Base-by-base conservation (phyloP, 2,329 filamentous ascomycete species). In the Exophiala sp. region DNA sequence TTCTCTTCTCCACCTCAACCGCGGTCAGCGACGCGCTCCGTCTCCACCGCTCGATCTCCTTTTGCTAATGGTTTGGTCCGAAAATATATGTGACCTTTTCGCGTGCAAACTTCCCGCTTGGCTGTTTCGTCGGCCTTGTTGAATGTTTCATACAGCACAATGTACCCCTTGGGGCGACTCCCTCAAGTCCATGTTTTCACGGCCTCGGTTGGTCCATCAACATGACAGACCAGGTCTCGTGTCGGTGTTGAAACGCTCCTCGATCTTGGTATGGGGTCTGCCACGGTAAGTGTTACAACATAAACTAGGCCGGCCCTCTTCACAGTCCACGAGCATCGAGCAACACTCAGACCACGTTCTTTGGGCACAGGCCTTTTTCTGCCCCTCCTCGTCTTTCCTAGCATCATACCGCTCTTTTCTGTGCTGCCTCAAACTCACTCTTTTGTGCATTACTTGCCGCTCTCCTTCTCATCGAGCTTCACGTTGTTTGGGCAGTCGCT, bases 401-500 rank as follows among this genome's bases (percentile, higher is more conserved):
- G 11, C 14, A 6, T 34, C 14, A 19, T 19, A n/a, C 30, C 14
- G 11, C 10, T n/a, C n/a, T n/a, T n/a, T n/a, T n/a, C n/a, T n/a
- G n/a, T n/a, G n/a, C n/a, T n/a, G n/a, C n/a, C n/a, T 34, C 30
- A 34, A 11, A 13, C 34, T 37, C 34, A 37, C 42, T 48, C 38
- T 29, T 46, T 42, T 13, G 9, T 32, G 41, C n/a, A n/a, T n/a
- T n/a, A n/a, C n/a, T n/a, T n/a, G n/a, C n/a, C n/a, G n/a, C 42
- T 39, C 47, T 29, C 29, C 8, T 43, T 41, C 30, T 34, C 41
- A 34, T 11, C 30, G 43, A 41, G 39, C 50, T 43, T 29, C 37
- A 39, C 54, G 43, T 48, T 53, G 50, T n/a, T 48, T 56, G 47
- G 48, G 42, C 52, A 43, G 29, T 54, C 54, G 54, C 54, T 57